Evolutionary conservation across 805 yeast genomes (phyloP).

Genomic region (Kodamaea sagamina): DNA sequence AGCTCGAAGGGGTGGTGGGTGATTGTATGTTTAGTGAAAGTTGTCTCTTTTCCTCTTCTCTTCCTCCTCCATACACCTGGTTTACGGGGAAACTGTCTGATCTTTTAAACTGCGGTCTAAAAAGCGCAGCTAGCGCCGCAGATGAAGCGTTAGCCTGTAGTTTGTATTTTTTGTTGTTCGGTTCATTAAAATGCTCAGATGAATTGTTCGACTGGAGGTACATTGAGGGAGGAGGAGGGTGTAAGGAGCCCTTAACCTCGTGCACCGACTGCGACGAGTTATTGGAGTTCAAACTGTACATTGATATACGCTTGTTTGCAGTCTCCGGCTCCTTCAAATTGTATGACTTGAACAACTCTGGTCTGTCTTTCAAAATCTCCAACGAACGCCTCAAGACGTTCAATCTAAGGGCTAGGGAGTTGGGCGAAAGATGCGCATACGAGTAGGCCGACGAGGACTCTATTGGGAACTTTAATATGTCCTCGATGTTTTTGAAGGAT

Average conservation of each 20-base stretch:
- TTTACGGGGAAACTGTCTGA: slow-evolving; percentile 39
- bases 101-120: slow-evolving; percentile 39
- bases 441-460: slow-evolving; percentile 85
- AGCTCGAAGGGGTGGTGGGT: background rate
- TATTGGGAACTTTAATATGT: slow-evolving; percentile 65
- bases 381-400: slow-evolving; percentile 74
- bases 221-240: slow-evolving; percentile 13
- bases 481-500: slow-evolving; percentile 21
- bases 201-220: slow-evolving; percentile 21
- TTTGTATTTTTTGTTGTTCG: slow-evolving; percentile 19
- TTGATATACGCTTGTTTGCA: slow-evolving; percentile 6
- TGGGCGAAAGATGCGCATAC: slow-evolving; percentile 79
- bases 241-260: slow-evolving; percentile 3
- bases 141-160: slow-evolving; percentile 45
- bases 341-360: slow-evolving; percentile 43
- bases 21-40: slow-evolving; percentile 6
- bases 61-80: slow-evolving; percentile 14
- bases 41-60: slow-evolving; percentile 11
- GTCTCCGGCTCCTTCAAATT: slow-evolving; percentile 14
- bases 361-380: slow-evolving; percentile 69
- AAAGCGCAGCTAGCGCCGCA: slow-evolving; percentile 48
- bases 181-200: slow-evolving; percentile 18
- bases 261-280: slow-evolving; percentile 11
- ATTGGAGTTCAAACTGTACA: slow-evolving; percentile 15
- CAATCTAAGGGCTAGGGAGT: slow-evolving; percentile 72